Base-by-base conservation (phyloP, 495 filamentous ascomycete genomes). In the Tuber calosporum region DNA sequence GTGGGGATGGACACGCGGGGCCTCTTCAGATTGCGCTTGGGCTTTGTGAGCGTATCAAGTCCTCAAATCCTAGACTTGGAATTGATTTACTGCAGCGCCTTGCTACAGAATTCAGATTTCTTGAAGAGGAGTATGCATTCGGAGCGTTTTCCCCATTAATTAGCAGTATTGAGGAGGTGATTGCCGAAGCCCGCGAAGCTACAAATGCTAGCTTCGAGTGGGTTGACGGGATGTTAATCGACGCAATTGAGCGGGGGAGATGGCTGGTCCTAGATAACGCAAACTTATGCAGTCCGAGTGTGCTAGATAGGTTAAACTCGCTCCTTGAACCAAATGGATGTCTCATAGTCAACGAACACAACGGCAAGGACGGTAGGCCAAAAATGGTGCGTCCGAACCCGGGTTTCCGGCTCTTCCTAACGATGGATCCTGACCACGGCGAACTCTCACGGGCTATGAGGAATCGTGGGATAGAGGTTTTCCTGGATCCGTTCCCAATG, bases 221-320 rank as follows among this genome's bases (percentile, higher is more conserved):
- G 96, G 88, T 95, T 4, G 96, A 98, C 81, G 94, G 96, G 66
- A 86, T 94, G 72, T 88, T 99, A 41, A 90, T 97, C 34, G 88
- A 92, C 74, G 94, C 96, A 68, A 85, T 98, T 13, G 88, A 94
- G 79, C 86, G 90, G 78, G 96, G 96, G 39, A 85, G 92, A 66
- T 99, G 96, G 96, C 85, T 99, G 68, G 89, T 98, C 38, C 88
- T 99, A 26, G 94, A 98, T 81, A 97, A 98, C 84, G 94, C 96
- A 69, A 99, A 99, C 79, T 85, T 98, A 22, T 99, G 96, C 82
- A 97, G 90, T 77, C 88, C 94, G 7, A 97, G 95, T 6, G 94
- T 98, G 17, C 88, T 99, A 2, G 96, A 99, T 81, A 87, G 96
- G 79, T 82, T 99, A 76, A 99, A 99, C 80, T 97, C 96, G 0